Percentiles rank a stretch among this genome's conserved stretches.
phyloP scores from a whole-genome alignment of 1,284 basidiomycete species.

The Clitocybe nebularis region DNA sequence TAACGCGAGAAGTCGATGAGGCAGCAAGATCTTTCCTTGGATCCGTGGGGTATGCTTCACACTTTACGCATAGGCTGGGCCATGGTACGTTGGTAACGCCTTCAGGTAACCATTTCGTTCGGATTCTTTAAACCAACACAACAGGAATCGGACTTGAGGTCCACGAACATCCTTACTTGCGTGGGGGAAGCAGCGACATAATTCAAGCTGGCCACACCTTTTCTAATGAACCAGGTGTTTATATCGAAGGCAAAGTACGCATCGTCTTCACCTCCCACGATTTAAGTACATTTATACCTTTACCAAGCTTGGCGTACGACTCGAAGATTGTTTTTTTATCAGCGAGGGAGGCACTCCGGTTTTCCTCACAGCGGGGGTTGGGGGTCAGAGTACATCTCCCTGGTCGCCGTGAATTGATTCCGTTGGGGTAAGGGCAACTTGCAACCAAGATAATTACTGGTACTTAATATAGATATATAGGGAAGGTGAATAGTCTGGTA shows the following conservation, averaged over 20 bases:
- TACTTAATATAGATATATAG: no score
- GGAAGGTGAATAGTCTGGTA: no score
- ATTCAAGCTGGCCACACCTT: constrained; percentile 70
- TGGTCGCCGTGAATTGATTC: constrained; percentile 43
- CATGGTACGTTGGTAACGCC: constrained; percentile 48
- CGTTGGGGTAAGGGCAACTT: no score
- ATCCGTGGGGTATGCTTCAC: constrained; percentile 43
- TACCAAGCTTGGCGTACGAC: constrained; percentile 73
- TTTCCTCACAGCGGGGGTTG: constrained; percentile 59
- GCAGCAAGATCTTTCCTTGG: constrained; percentile 59
- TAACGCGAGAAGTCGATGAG: constrained; percentile 59
- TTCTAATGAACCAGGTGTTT: constrained; percentile 82
- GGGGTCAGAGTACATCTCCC: constrained; percentile 51
- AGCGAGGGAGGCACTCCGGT: constrained; percentile 46
- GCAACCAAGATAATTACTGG: no score
- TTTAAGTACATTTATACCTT: no score
- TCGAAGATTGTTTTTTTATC: constrained; percentile 83
- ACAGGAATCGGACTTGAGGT: constrained; percentile 78
- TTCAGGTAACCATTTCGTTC: background rate
- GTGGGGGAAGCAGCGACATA: constrained; percentile 57
- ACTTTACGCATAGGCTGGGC: constrained; percentile 81
- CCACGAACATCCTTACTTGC: constrained; percentile 80
- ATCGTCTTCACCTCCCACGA: no score
- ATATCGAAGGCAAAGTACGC: constrained; percentile 70
- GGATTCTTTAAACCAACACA: background rate